phyloP scores from a whole-genome alignment of 768 basidiomycete species.

The Rhodotorula toruloides region DNA sequence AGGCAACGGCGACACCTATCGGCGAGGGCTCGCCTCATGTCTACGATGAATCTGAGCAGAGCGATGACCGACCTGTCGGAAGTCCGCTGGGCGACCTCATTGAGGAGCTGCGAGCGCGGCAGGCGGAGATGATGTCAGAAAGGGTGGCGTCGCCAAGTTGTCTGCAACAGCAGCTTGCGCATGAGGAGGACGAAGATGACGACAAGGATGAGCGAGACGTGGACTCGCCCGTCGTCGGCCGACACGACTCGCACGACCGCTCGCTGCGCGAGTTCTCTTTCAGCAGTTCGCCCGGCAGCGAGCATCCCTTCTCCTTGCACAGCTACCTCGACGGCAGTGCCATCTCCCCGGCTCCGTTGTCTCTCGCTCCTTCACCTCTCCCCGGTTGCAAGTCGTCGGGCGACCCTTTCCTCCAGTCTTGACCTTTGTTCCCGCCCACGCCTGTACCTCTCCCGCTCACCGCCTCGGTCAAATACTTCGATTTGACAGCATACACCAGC shows the following conservation, averaged over 20 bases:
- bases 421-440: not conserved
- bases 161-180: not conserved
- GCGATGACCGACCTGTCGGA: no score
- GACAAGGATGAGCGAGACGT: not conserved
- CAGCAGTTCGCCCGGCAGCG: not conserved
- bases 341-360: not conserved
- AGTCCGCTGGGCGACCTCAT: conserved; percentile 10
- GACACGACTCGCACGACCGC: not conserved
- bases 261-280: not conserved
- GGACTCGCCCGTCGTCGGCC: not conserved
- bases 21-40: no score
- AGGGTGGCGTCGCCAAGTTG: not conserved
- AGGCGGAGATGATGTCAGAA: no score
- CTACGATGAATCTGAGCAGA: no score
- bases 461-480: not conserved
- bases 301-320: not conserved
- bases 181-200: not conserved
- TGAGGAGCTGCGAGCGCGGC: not conserved
- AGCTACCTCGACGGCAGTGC: conserved; percentile 2
- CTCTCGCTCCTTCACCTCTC: not conserved
- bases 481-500: not conserved
- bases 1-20: no score
- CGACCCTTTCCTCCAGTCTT: not conserved
- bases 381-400: not conserved
- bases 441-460: not conserved